Percentiles rank a stretch among this genome's conserved stretches.
Conservation (phyloP, 2,329 filamentous ascomycete genomes). For the Epicoccum nigrum region DNA sequence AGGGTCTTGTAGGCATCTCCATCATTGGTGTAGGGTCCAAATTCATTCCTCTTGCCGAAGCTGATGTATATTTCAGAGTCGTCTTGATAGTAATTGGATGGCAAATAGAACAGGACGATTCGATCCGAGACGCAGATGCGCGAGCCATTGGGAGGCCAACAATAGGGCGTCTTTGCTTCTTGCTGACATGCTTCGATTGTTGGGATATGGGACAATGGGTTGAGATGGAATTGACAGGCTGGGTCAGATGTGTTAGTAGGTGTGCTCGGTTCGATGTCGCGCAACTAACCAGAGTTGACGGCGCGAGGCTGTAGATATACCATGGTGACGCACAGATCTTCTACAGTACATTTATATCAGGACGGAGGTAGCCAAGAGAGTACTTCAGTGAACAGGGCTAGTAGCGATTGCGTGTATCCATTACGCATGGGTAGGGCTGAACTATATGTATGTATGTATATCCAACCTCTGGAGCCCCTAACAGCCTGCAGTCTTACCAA, state of each 20-base stretch:
- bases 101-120: conserved; percentile 18
- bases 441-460: conserved; percentile 4
- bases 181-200: conserved; percentile 21
- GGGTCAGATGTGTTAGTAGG: conserved; percentile 1
- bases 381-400: too few species aligned
- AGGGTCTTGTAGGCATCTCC: background rate
- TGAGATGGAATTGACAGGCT: conserved; percentile 2
- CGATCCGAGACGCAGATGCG: conserved; percentile 18
- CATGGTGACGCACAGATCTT: conserved; percentile 2
- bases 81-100: conserved; percentile 16
- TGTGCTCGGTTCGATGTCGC: too few species aligned
- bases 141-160: conserved; percentile 27
- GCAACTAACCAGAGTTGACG: background rate
- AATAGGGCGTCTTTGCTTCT: conserved; percentile 20
- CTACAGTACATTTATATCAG: too few species aligned
- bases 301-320: background rate
- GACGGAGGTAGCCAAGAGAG: too few species aligned
- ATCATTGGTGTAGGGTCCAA: background rate
- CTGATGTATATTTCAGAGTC: conserved; percentile 13
- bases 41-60: conserved; percentile 1
- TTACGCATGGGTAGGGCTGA: background rate
- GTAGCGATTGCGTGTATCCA: background rate
- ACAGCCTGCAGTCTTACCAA: too few species aligned
- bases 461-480: too few species aligned
- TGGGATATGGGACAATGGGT: background rate